Percentiles rank a stretch among this genome's conserved stretches.
These are phyloP conservation scores for Calonectria hawksworthii DNA, from an alignment of 2,329 filamentous ascomycete species.

Conservation along the genomic window DNA sequence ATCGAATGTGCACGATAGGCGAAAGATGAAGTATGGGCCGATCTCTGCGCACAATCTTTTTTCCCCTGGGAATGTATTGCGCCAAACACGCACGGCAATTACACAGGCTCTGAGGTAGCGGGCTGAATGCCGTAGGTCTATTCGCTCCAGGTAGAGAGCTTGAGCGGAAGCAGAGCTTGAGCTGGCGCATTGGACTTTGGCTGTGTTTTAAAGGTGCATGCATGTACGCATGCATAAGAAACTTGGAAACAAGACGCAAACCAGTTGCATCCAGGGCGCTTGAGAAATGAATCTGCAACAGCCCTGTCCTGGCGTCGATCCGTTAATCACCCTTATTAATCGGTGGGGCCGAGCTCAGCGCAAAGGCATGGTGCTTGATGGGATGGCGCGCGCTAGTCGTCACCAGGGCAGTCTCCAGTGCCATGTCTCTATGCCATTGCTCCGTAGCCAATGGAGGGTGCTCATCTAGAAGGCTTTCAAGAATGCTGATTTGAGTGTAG, in stretches of 20 bases:
- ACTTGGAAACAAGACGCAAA: neutral
- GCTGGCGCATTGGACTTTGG: neutral
- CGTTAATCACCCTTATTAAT: slow-evolving; percentile 10
- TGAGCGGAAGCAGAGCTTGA: neutral
- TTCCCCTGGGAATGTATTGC: neutral
- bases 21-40: neutral
- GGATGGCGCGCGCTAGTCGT: neutral
- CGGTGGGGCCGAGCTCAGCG: neutral
- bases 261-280: neutral
- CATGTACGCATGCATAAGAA: neutral
- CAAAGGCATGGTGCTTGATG: neutral
- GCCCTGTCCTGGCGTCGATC: neutral
- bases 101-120: neutral
- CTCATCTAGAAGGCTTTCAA: neutral
- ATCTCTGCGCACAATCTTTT: neutral
- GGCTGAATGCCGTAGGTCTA: neutral
- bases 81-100: neutral
- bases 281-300: neutral
- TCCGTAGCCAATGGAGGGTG: neutral
- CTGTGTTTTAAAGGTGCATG: neutral
- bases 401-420: neutral
- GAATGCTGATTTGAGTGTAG: neutral
- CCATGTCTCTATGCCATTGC: neutral
- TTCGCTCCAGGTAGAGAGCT: neutral
- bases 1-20: neutral